Percentiles rank a stretch among this genome's conserved stretches.
Conservation (phyloP, 2,329 filamentous ascomycete genomes). For the Ophiostoma perfectum region DNA sequence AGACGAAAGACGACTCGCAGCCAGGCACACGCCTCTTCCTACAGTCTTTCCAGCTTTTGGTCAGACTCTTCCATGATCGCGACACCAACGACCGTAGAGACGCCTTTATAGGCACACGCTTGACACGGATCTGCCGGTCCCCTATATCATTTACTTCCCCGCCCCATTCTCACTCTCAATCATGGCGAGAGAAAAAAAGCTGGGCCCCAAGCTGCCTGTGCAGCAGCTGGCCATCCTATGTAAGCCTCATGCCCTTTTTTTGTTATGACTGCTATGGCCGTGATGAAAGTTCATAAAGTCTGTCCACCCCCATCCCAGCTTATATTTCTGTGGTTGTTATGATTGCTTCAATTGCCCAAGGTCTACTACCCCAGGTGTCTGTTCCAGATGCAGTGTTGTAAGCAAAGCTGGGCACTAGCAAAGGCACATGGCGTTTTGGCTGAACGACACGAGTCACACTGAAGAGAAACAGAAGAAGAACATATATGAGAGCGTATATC, state of each 20-base stretch:
- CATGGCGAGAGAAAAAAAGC: slow-evolving; percentile 28
- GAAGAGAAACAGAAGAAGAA: too few relatives aligned
- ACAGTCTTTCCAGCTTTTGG: too few relatives aligned
- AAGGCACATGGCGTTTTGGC: too few relatives aligned
- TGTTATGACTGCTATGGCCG: background rate
- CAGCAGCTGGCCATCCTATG: slow-evolving; percentile 74
- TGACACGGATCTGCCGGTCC: background rate
- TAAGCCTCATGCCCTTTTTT: slow-evolving; percentile 36
- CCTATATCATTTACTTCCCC: too few relatives aligned
- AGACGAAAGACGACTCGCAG: too few relatives aligned
- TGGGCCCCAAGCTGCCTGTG: slow-evolving; percentile 60
- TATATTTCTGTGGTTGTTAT: background rate
- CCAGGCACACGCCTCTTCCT: too few relatives aligned
- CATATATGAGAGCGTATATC: background rate
- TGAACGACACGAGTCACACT: too few relatives aligned
- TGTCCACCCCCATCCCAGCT: background rate
- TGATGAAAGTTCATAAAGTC: slow-evolving; percentile 4
- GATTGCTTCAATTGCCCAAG: too few relatives aligned
- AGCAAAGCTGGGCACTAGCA: background rate
- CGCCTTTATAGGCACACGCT: background rate
- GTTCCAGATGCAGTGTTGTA: background rate
- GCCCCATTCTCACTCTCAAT: background rate
- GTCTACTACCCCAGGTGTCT: background rate
- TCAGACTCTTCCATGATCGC: background rate
- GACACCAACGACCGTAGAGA: background rate